Evolutionary conservation across 2,329 filamentous ascomycete genomes (phyloP), one percentile per base, ranked within the genome.

Genomic region (Penicillium sp.): DNA sequence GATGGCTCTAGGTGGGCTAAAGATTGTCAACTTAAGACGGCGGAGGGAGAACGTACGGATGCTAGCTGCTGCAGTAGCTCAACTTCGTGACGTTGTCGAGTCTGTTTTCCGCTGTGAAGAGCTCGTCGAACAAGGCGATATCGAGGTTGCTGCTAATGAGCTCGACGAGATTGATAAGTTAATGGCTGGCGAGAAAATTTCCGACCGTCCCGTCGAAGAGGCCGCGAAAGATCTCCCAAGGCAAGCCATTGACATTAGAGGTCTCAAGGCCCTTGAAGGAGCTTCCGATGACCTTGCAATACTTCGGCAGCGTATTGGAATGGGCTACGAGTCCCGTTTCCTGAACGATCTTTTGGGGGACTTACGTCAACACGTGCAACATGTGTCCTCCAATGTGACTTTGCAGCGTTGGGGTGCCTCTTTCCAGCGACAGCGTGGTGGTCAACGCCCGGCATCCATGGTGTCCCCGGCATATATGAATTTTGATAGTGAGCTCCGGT

Each of bases 331-430:
- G 65, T 73, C 78, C 2, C 83, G 84, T 36, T 95, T 97, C 59
- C 75, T 93, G 24, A 80, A 83, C 49, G 80, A 87, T 23, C 75
- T 98, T 14, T 76, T 97, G 24, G 78, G 77, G 3, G 93, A 98
- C 67, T 69, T 97, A 32, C 81, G 87, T 42, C 76, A 79, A n/a
- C 93, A 98, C 64, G 77, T 89, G 23, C 82, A 87, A 43, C 80
- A 77, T 2, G 84, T 93, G 2, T 82, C 88, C 0, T 72, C 73
- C 1, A 72, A 81, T 27, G 84, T 88, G 39, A 91, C 94, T 1
- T 71, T 98, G 10, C 82, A 87, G 58, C 80, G 93, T 55, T 96
- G 91, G 88, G 87, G 85, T 44, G 83, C 79, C 56, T 82, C 89
- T 14, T 87, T 86, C 20, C 80, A 85, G 60, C 80, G 89, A 50